phyloP scores from a whole-genome alignment of 176 grass and related monocot species.

The Luzula sylvatica region DNA sequence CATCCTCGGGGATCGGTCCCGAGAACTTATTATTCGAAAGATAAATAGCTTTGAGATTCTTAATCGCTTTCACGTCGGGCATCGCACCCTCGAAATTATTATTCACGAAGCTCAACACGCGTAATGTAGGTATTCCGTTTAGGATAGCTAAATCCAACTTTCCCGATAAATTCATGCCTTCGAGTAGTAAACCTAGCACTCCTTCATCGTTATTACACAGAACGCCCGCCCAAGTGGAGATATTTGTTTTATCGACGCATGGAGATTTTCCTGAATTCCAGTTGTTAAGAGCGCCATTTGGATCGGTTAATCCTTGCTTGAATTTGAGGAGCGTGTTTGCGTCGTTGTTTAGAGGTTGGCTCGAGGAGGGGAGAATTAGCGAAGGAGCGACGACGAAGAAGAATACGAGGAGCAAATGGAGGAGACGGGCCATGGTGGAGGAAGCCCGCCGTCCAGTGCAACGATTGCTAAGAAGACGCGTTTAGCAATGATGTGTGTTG shows the following conservation, averaged over 20 bases:
- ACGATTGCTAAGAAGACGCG: constrained; percentile 9
- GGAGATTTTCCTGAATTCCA: constrained; percentile 47
- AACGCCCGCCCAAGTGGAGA: constrained; percentile 45
- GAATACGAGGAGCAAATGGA: neutral
- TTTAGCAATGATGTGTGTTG: neutral
- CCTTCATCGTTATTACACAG: constrained; percentile 35
- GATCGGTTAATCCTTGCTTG: constrained; percentile 37
- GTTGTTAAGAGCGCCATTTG: constrained; percentile 11
- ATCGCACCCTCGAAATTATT: constrained; percentile 60
- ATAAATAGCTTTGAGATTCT: constrained; percentile 36
- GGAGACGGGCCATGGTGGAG: constrained; percentile 29
- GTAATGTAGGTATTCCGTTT: constrained; percentile 20
- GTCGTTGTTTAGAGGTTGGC: constrained; percentile 11
- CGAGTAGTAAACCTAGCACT: constrained; percentile 66
- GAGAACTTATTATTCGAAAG: constrained; percentile 64
- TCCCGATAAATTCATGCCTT: constrained; percentile 54
- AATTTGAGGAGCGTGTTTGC: constrained; percentile 50
- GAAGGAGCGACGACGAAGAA: neutral
- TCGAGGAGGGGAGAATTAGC: constrained; percentile 2
- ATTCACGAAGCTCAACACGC: constrained; percentile 55
- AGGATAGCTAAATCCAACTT: constrained; percentile 40
- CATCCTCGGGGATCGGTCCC: constrained; percentile 44
- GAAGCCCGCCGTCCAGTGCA: constrained; percentile 19
- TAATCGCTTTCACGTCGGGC: constrained; percentile 43
- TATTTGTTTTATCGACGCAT: constrained; percentile 21